Evolutionary conservation across 139 green algal species (phyloP), one percentile per base, ranked within the genome.

Genomic region (Chlorella sp.): DNA sequence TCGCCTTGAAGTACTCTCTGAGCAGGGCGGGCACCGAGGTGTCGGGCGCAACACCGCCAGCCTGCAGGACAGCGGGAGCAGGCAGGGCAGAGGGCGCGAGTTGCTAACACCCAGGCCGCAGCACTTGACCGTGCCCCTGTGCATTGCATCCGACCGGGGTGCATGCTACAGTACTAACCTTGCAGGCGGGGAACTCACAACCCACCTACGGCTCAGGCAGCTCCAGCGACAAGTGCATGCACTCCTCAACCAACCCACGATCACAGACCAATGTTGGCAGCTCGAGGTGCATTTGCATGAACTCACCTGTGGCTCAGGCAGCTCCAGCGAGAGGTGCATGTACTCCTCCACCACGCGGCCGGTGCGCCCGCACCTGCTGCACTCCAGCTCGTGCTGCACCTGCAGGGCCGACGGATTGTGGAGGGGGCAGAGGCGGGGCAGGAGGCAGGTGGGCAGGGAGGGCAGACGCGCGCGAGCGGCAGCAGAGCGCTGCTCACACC

Each of bases 181-280:
- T n/a, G n/a, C n/a, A 54, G 8, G 46, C 46, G 8, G 11, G 11
- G 7, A 11, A 7, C 46, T 11, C 7, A 11, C 46, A 7, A 54
- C 30, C 30, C 24, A 73, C 76, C 76, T 82, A 20, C 20, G 87
- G n/a, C 67, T 26, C 32, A 5, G 89, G 89, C 78, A 95, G 76
- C 84, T 95, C 92, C 36, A 95, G 81, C 43, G 79, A 89, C 48
- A 96, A 89, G 83, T 90, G 83, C 43, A 67, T 92, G 84, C 92
- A 93, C 56, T 86, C 79, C 87, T 95, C 92, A 40, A 86, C 84
- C 6, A 90, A 40, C 0, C 41, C 46, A 13, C 89, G 80, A 8
- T 81, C 86, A 76, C 92, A 95, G 13, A 0, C n/a, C 11, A 79
- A 77, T 73, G 90, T 92, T n/a, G 76, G 72, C 56, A 92, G 77